phyloP scores from a whole-genome alignment of 2,329 filamentous ascomycete species.

The Diplocarpon mali region DNA sequence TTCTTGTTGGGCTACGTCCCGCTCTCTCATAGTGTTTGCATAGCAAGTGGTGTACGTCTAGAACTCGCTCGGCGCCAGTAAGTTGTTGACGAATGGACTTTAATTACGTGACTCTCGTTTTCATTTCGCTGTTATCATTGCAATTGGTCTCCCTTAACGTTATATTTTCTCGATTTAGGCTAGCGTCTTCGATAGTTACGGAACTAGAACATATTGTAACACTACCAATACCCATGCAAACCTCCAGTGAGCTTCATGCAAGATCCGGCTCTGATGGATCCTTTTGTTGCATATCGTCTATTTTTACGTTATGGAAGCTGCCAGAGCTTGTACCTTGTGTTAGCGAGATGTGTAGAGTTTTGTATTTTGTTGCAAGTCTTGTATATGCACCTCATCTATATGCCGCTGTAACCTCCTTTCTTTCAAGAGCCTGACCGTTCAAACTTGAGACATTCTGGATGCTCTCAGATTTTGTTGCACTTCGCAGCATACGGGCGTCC shows the following conservation, averaged over 20 bases:
- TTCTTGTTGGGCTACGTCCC: constrained; percentile 19
- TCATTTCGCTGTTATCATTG: background rate
- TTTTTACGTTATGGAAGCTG: background rate
- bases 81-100: constrained; percentile 10
- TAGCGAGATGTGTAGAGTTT: background rate
- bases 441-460: too few species aligned
- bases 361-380: too few species aligned
- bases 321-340: background rate
- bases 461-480: too few species aligned
- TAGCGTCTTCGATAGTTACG: background rate
- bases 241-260: background rate
- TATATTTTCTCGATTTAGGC: background rate
- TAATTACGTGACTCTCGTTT: constrained; percentile 11
- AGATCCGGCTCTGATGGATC: background rate
- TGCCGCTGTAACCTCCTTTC: too few species aligned
- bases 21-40: constrained; percentile 19
- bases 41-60: constrained; percentile 24
- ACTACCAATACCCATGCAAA: background rate
- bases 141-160: background rate
- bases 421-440: too few species aligned
- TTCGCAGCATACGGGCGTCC: too few species aligned
- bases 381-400: too few species aligned
- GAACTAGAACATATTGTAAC: background rate
- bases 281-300: background rate
- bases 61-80: constrained; percentile 12